phyloP scores from a whole-genome alignment of 768 basidiomycete genomes.

The Tulasnella sp. region DNA sequence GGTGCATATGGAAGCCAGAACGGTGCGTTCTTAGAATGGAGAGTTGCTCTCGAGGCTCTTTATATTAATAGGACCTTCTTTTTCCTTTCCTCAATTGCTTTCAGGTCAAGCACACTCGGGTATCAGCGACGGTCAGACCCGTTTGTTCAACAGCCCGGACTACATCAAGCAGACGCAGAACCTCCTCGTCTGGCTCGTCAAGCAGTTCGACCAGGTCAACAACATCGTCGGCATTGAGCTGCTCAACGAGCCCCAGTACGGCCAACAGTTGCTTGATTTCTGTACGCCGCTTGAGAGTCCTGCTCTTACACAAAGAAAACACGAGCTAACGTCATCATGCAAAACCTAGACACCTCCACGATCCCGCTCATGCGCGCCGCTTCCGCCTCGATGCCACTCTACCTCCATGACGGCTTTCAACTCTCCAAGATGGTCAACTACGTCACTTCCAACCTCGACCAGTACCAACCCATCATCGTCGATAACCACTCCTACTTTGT shows the following conservation, averaged over 20 bases:
- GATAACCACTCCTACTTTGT: slow-evolving; percentile 69
- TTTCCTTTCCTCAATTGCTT: not conserved
- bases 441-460: slow-evolving; percentile 36
- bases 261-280: slow-evolving; percentile 36
- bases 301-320: slow-evolving; percentile 16
- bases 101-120: slow-evolving; percentile 21
- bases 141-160: slow-evolving; percentile 15
- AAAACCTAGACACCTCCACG: slow-evolving; percentile 39
- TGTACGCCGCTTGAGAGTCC: slow-evolving; percentile 27
- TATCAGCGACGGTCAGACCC: slow-evolving; percentile 20
- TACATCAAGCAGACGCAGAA: slow-evolving; percentile 15
- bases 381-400: slow-evolving; percentile 41
- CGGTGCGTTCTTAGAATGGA: slow-evolving; percentile 9
- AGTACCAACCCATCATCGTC: slow-evolving; percentile 52
- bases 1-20: slow-evolving; percentile 26
- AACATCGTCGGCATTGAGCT: slow-evolving; percentile 51
- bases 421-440: slow-evolving; percentile 31
- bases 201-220: slow-evolving; percentile 30
- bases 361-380: slow-evolving; percentile 35
- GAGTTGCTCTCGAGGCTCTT: too few relatives aligned
- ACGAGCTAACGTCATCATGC: slow-evolving; percentile 30
- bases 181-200: slow-evolving; percentile 14
- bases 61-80: not conserved
- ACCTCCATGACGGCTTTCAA: slow-evolving; percentile 61
- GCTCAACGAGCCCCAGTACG: slow-evolving; percentile 45